Evolutionary conservation across 768 basidiomycete genomes (phyloP), one percentile per base, ranked within the genome.

Genomic region (Lactarius vividus): DNA sequence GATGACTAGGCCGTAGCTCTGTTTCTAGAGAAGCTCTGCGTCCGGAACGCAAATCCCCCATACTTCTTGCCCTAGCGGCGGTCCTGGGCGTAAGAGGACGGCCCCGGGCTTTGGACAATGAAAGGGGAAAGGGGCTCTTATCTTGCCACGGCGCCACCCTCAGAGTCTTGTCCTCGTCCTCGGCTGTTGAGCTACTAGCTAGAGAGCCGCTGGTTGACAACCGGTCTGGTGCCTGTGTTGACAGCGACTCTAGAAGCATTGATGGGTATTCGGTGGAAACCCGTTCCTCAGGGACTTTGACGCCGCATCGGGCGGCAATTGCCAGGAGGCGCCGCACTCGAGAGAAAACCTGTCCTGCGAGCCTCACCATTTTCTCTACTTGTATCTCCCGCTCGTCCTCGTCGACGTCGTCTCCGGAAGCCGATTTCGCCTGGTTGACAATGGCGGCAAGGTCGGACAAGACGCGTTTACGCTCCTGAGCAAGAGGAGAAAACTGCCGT

Each of bases 241-340:
- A 60, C 2, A 65, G n/a, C 8, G 70, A 69, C 59, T 70, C 70
- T 3, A 69, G 42, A 54, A 64, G 62, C 58, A 66, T 61, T 1
- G 67, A 57, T 3, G 69, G 62, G 13, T 61, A 66, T 54, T 66
- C 68, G 20, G 46, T 62, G 0, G 70, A 63, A 42, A 63, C 55
- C 8, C 64, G 68, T 52, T 61, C 64, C 40, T 70, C 70, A n/a
- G 87, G 88, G 35, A 92, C 78, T 63, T 86, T 83, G 44, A 92
- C 74, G 23, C 90, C 91, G 73, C 88, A 92, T 68, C 90, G 88
- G 31, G 85, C 84, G 35, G 88, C 88, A 61, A 91, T 81, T 28
- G 86, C 82, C 60, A 99, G 77, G 75, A 99, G 96, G 10, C 85
- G 81, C 61, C 89, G 84, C 16, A 96, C 88, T 72, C 85, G 88